Base-by-base conservation (phyloP, 495 filamentous ascomycete species). In the Cairneyella variabilis region DNA sequence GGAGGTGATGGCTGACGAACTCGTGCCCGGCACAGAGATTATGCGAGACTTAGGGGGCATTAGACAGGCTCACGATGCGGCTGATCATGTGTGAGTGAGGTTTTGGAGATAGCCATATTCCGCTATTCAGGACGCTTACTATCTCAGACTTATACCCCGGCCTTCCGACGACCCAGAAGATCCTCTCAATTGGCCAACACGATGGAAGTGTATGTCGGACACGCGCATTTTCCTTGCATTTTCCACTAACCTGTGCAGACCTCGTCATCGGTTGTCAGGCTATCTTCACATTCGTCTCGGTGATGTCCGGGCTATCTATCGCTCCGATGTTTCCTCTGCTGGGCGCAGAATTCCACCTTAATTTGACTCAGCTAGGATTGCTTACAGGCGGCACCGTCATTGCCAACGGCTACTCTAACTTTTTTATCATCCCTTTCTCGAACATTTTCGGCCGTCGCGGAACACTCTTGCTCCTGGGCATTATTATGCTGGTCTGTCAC, bases 131-230 rank as follows among this genome's bases (percentile, higher is more conserved):
- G 30, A 34, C 14, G 30, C 7, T 34, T 34, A 41, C 18, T 41
- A 41, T 9, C 6, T 10, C 17, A 50, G 47, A 11, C 27, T 44
- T 9, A 12, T 23, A 23, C 52, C 28, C n/a, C 52, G 22, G 9
- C 52, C 28, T 5, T 21, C 3, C 18, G 17, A 3, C 10, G 21
- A 27, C 14, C 27, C 52, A 4, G 7, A 47, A 12, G 52, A 55
- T 23, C 52, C 52, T 17, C 44, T 55, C 14, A 55, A 55, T 30
- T 55, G 52, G 52, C 10, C 16, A 14, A 34, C 20, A 34, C 9
- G 9, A 8, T 44, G 50, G 37, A 53, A 53, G 26, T 3, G 44
- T 47, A 18, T 28, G 44, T 30, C 44, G 6, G 38, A 34, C 7
- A 14, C 14, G 30, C 30, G 7, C 30, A 34, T 14, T 41, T 41